phyloP scores from a whole-genome alignment of 2,329 filamentous ascomycete species.

The Calonectria naviculata region DNA sequence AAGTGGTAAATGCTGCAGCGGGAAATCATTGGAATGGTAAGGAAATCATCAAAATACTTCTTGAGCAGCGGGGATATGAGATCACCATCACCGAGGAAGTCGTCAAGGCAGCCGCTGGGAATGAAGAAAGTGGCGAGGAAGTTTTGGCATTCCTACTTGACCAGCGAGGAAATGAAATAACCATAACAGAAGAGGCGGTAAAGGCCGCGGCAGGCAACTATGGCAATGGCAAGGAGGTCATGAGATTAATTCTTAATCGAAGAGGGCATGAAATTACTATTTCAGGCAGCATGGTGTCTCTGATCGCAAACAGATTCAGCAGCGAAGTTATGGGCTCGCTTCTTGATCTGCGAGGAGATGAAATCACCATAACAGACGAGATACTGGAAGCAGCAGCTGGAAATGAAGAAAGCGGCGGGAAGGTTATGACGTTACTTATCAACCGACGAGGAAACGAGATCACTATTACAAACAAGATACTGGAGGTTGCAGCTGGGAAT shows the following conservation, averaged over 20 bases:
- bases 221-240: neutral
- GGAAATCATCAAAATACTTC: neutral
- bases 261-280: neutral
- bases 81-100: neutral
- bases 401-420: neutral
- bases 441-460: too few relatives aligned
- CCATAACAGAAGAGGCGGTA: neutral
- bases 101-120: neutral
- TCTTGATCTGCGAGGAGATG: neutral
- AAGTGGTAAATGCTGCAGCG: neutral
- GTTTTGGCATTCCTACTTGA: neutral
- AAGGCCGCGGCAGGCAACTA: neutral
- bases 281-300: neutral
- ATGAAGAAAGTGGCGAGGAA: neutral
- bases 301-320: neutral
- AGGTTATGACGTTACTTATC: neutral
- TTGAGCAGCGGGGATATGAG: neutral
- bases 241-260: neutral
- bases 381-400: neutral
- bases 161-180: neutral
- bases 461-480: too few relatives aligned
- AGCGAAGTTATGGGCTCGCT: neutral
- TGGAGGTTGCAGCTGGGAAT: too few relatives aligned
- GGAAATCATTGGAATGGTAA: neutral
- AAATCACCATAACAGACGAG: neutral